Conservation (phyloP, 306 rosid genomes). For the Cucurbita moschata region DNA sequence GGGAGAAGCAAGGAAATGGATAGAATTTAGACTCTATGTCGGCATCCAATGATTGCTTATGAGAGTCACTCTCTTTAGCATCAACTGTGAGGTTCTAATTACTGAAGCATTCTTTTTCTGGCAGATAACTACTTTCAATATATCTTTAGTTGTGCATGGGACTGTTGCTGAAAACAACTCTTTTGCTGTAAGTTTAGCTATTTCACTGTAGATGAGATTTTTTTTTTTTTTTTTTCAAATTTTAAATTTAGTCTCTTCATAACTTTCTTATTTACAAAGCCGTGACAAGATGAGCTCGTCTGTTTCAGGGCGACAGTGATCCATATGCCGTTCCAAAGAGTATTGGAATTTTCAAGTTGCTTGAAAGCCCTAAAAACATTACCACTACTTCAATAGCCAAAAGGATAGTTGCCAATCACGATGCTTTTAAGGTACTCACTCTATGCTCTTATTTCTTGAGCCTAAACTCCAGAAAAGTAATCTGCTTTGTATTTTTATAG, state of each 20-base stretch:
- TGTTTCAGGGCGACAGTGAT: constrained; percentile 43
- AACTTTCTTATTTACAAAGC: not conserved
- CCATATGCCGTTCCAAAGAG: constrained; percentile 72
- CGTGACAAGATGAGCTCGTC: constrained; percentile 8
- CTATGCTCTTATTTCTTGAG: not conserved
- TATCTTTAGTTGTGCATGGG: constrained; percentile 72
- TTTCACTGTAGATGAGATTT: not conserved
- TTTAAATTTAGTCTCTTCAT: not conserved
- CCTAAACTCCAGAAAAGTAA: not conserved
- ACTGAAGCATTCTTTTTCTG: constrained; percentile 9
- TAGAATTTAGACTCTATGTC: not conserved
- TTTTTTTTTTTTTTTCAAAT: not conserved
- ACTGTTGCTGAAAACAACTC: constrained; percentile 58
- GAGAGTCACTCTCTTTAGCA: not conserved
- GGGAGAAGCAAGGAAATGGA: not conserved
- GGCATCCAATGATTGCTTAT: not conserved
- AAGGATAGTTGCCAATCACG: constrained; percentile 90
- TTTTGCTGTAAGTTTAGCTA: constrained; percentile 30
- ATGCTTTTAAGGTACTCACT: constrained; percentile 55
- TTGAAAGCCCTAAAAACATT: constrained; percentile 73
- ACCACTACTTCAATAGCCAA: constrained; percentile 70
- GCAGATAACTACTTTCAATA: constrained; percentile 91
- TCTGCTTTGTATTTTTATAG: not conserved
- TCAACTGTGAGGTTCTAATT: not conserved
- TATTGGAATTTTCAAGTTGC: constrained; percentile 70